Evolutionary conservation across 2,329 filamentous ascomycete genomes (phyloP).

Genomic region (Eutypa lata): DNA sequence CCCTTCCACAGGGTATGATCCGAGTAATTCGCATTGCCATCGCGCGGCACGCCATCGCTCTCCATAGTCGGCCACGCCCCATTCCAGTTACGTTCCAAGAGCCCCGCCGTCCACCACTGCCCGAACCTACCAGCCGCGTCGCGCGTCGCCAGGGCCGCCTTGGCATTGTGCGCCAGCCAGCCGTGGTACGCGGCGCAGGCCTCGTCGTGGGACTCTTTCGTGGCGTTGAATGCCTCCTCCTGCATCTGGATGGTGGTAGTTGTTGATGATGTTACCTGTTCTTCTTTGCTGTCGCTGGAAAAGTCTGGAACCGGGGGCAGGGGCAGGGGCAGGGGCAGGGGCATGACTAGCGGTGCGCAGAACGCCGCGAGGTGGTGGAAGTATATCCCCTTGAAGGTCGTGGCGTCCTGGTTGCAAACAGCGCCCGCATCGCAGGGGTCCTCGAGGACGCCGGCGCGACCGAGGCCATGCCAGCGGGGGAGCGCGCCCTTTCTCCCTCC

Average conservation of each 20-base stretch:
- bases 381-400: slow-evolving; percentile 94
- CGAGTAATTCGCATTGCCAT: slow-evolving; percentile 23
- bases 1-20: slow-evolving; percentile 52
- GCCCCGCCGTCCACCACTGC: slow-evolving; percentile 76
- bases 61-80: slow-evolving; percentile 26
- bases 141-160: slow-evolving; percentile 68
- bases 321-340: no score
- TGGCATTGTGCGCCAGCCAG: slow-evolving; percentile 79
- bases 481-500: no score
- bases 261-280: no score
- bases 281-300: slow-evolving; percentile 25
- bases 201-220: slow-evolving; percentile 46
- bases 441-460: slow-evolving; percentile 76
- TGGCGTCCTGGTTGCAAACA: slow-evolving; percentile 75
- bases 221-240: slow-evolving; percentile 22
- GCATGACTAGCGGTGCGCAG: slow-evolving; percentile 66
- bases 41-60: slow-evolving; percentile 37
- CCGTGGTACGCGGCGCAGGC: slow-evolving; percentile 63
- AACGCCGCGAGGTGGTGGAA: slow-evolving; percentile 84
- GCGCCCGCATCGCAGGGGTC: slow-evolving; percentile 76
- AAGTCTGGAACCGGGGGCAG: no score
- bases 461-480: slow-evolving; percentile 69
- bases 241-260: no score
- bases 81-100: slow-evolving; percentile 32
- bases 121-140: slow-evolving; percentile 71